Evolutionary conservation across 768 basidiomycete species (phyloP), one percentile per base, ranked within the genome.

Genomic region (Pleurotus pulmonarius): DNA sequence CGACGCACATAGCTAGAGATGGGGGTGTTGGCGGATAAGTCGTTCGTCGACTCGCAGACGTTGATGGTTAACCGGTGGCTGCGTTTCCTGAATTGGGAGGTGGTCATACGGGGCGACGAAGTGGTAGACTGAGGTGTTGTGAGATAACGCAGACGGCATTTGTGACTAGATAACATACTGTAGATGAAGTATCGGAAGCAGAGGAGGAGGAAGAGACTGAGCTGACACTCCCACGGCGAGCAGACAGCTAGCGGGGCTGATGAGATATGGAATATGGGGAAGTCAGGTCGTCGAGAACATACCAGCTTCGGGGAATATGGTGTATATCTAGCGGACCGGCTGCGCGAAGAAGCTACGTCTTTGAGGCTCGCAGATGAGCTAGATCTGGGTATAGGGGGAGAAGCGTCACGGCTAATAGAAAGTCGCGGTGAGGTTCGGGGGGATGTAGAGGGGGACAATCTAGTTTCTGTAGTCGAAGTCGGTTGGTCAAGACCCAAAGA

Each of bases 1-100:
- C 90, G 84, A 60, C 90, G 88, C 43, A 88, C 85, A 58, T 87
- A 92, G 39, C 82, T 79, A 24, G 90, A 92, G 55, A 92, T 92
- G 54, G 90, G 90, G 12, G 86, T 89, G 64, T 82, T 81, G 39
- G 82, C 85, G 26, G 81, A 70, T 16, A 83, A 70, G 65, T 86
- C 83, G 58, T 72, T 71, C 22, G 69, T 71, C 11, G 79, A 79
- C 40, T 73, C 79, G 61, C 80, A 81, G 16, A 78, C 69, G 61
- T 77, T 79, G 51, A 78, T 74, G 18, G 75, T 68, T 11, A 82
- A 39, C 13, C 56, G 40, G 39, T 47, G 38, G 18, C 37, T 9
- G 16, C 40, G 71, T 58, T 76, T 78, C 58, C 80, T 73, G 58
- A 25, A 53, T 8, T 75, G 69, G 52, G 73, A 73, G 24, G 76